Base-by-base conservation (phyloP, 208 protist genomes). In the Leishmania martiniquensis region DNA sequence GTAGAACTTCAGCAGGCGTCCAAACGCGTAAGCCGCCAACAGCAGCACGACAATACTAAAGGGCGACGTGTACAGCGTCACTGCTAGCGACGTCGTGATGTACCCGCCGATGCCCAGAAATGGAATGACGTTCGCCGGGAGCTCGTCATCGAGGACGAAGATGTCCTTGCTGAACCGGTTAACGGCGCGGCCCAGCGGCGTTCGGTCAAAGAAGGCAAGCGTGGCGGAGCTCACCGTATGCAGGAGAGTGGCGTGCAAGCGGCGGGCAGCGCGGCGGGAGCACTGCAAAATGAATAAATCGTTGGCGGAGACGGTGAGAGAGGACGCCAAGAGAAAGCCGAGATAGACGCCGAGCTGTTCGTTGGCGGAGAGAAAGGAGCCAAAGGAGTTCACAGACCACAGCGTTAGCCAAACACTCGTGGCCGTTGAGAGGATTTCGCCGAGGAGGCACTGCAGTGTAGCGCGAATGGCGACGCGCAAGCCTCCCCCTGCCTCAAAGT, bases 1-100 rank as follows among this genome's bases (percentile, higher is more conserved):
- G 85, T 96, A 99, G 83, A 95, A 99, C 12, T 79, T 29, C 77
- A 98, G 90, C 44, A 99, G 83, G 2, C 82, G 72, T 76, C 96
- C 97, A 67, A 96, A 87, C 1, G 70, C 65, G 39, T 89, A 66
- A 10, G 82, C 80, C 54, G 88, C 75, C 25, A 89, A 73, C 37
- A 85, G 25, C 45, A 97, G 59, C 13, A 85, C 80, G 32, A 87
- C 37, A 13, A 90, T 34, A 4, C 82, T 78, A 7, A 71, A 37
- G 6, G 85, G 88, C 22, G 63, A 66, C 17, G 76, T 57, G 63
- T 63, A 70, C 39, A 78, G 65, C 9, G 76, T 77, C 7, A 89
- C 52, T 5, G 72, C 39, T 22, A 89, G 54, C 4, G 79, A 80
- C 13, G 76, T 84, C 12, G 62, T 13, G 0, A 49, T 72, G 9